These are phyloP conservation scores for Phialocephala sp. DNA, from an alignment of 2,329 filamentous ascomycete species.

Conservation along the genomic window DNA sequence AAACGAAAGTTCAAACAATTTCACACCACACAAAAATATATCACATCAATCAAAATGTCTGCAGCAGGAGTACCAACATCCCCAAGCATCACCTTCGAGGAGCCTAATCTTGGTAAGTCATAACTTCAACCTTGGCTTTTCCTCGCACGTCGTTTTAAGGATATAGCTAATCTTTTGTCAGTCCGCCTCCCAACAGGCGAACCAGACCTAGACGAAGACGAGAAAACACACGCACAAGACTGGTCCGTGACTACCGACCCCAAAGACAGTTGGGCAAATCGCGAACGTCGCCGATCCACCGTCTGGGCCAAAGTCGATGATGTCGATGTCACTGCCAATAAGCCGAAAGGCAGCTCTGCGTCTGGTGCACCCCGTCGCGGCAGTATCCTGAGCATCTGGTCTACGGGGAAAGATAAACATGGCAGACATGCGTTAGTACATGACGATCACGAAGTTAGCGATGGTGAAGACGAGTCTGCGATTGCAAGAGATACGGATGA, in stretches of 20 bases:
- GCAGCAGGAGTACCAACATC: slow-evolving; percentile 1
- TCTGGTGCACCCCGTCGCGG: slow-evolving; percentile 16
- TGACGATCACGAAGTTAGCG: slow-evolving; percentile 19
- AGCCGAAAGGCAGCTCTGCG: background rate
- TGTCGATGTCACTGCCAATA: slow-evolving; percentile 11
- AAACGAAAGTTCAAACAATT: background rate
- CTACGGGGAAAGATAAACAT: slow-evolving; percentile 27
- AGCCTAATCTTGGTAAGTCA: slow-evolving; percentile 4
- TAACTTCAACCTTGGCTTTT: background rate
- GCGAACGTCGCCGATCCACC: slow-evolving; percentile 29
- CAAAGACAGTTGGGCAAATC: slow-evolving; percentile 32
- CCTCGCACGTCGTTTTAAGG: too few relatives aligned
- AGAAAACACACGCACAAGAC: slow-evolving; percentile 28
- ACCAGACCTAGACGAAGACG: slow-evolving; percentile 17
- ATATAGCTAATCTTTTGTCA: background rate
- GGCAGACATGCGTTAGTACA: slow-evolving; percentile 28
- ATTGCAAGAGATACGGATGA: background rate
- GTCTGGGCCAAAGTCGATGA: slow-evolving; percentile 29
- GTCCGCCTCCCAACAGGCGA: slow-evolving; percentile 9
- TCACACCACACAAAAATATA: background rate
- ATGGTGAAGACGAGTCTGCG: slow-evolving; percentile 15
- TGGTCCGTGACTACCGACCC: slow-evolving; percentile 30
- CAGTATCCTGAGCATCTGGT: slow-evolving; percentile 27
- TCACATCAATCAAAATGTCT: background rate
- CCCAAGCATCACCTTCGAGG: background rate